These are phyloP conservation scores for Hericium rajendrae DNA, from an alignment of 768 basidiomycete genomes.

Conservation along the genomic window DNA sequence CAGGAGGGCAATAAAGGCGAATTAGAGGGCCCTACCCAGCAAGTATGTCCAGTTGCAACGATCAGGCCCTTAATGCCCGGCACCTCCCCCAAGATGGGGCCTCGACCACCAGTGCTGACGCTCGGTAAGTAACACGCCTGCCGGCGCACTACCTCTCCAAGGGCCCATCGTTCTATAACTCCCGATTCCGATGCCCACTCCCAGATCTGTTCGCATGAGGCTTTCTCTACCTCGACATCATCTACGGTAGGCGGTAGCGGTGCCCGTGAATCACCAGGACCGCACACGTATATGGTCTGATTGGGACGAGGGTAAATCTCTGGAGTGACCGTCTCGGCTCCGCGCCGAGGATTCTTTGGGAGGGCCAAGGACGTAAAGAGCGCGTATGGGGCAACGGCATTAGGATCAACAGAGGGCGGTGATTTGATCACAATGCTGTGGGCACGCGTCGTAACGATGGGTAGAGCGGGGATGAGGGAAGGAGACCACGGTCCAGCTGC, in stretches of 20 bases:
- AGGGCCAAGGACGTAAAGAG: slow-evolving; percentile 72
- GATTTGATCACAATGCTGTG: slow-evolving; percentile 65
- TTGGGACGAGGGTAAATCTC: slow-evolving; percentile 69
- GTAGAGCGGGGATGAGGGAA: slow-evolving; percentile 41
- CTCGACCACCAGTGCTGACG: slow-evolving; percentile 38
- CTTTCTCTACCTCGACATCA: slow-evolving; percentile 49
- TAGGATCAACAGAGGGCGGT: slow-evolving; percentile 28
- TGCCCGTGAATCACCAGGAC: slow-evolving; percentile 58
- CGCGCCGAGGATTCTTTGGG: slow-evolving; percentile 13
- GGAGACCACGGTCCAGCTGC: slow-evolving; percentile 87
- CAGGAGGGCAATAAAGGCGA: neutral
- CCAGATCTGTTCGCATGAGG: slow-evolving; percentile 46
- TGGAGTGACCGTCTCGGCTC: slow-evolving; percentile 28
- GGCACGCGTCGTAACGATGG: slow-evolving; percentile 55
- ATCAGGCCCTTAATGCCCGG: slow-evolving; percentile 47
- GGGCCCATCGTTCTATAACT: slow-evolving; percentile 30
- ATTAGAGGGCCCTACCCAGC: slow-evolving; percentile 45
- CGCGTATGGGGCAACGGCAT: slow-evolving; percentile 60
- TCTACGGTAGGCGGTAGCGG: slow-evolving; percentile 64
- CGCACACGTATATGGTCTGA: slow-evolving; percentile 69
- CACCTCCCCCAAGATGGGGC: slow-evolving; percentile 67
- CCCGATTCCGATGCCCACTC: slow-evolving; percentile 47
- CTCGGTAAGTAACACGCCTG: slow-evolving; percentile 79
- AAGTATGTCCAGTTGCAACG: slow-evolving; percentile 72
- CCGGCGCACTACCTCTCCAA: slow-evolving; percentile 40